phyloP scores from a whole-genome alignment of 2,329 filamentous ascomycete species.

The Chaetothyriales sp. region DNA sequence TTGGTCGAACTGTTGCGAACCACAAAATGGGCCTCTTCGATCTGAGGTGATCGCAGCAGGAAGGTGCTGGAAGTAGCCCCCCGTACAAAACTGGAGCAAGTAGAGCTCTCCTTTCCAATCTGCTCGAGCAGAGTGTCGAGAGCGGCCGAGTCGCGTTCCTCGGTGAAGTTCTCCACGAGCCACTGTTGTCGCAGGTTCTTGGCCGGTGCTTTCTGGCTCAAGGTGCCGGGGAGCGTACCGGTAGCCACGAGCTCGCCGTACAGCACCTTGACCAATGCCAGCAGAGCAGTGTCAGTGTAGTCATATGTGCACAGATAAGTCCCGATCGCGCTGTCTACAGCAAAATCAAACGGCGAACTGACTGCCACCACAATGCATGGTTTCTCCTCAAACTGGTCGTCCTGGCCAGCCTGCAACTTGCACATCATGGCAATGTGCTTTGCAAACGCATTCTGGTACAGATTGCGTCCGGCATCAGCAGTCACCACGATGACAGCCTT shows the following conservation, averaged over 20 bases:
- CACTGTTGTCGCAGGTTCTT: slow-evolving; percentile 77
- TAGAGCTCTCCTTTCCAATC: slow-evolving; percentile 45
- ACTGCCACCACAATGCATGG: slow-evolving; percentile 81
- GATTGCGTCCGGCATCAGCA: slow-evolving; percentile 81
- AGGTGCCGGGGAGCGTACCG: slow-evolving; percentile 49
- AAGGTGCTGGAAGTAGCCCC: slow-evolving; percentile 61
- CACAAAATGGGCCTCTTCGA: slow-evolving; percentile 76
- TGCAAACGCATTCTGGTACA: slow-evolving; percentile 87
- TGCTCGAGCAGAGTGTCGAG: slow-evolving; percentile 61
- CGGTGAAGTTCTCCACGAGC: slow-evolving; percentile 81
- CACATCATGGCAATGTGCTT: slow-evolving; percentile 96
- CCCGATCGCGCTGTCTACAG: slow-evolving; percentile 75
- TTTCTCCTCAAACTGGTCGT: slow-evolving; percentile 45
- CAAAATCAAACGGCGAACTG: slow-evolving; percentile 92
- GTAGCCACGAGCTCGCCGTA: slow-evolving; percentile 56
- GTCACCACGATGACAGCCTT: slow-evolving; percentile 82
- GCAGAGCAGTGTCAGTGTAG: slow-evolving; percentile 83
- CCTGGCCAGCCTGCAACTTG: slow-evolving; percentile 26
- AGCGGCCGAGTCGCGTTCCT: slow-evolving; percentile 56
- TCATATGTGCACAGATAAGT: slow-evolving; percentile 94
- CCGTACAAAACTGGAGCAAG: slow-evolving; percentile 30
- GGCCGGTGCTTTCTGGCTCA: slow-evolving; percentile 62
- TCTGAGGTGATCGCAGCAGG: slow-evolving; percentile 51
- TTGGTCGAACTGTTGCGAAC: slow-evolving; percentile 88
- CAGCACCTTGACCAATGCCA: slow-evolving; percentile 65